Base-by-base conservation (phyloP, 305 asterid species). In the Fraxinus xanthoxyloides region DNA sequence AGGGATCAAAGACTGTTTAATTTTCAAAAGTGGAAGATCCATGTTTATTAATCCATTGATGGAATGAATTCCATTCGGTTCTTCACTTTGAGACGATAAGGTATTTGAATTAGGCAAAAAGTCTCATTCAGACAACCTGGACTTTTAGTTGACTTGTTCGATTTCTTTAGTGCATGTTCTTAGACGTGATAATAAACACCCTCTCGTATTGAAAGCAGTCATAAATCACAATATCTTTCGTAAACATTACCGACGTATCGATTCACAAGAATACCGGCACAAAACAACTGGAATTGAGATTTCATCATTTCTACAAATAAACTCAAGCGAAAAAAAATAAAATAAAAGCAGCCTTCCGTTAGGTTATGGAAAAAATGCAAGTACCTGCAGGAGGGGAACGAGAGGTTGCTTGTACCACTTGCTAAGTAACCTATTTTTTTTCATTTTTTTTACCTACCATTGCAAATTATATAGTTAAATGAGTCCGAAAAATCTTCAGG, bases 401-500 rank as follows among this genome's bases (percentile, higher is more conserved):
- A 38, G 17, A 36, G 28, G 51, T 19, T 19, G n/a, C 51, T n/a
- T 5, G 30, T 35, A 21, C 78, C n/a, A 4, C 7, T 75, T 19
- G 15, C 61, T 9, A 75, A 75, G 78, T 40, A 17, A 24, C 65
- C 9, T n/a, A n/a, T n/a, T n/a, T n/a, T n/a, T n/a, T 5, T 17
- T 51, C 1, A 17, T 48, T 48, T 51, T 12, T 13, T 3, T 26
- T 51, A 46, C 48, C 59, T 7, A 51, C 69, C 35, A 59, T 56
- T 34, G 79, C 77, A 69, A 81, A 70, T 43, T 36, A 43, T 63
- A 72, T 67, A 13, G 54, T 72, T 36, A 70, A 80, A 36, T n/a
- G 65, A 30, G 76, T 19, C 61, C 82, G 84, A 81, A 89, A 88
- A 85, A 85, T 89, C 89, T 86, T 15, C 85, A 81, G 84, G 82